phyloP scores from a whole-genome alignment of 2,329 filamentous ascomycete species.

The Aureobasidium namibiae region DNA sequence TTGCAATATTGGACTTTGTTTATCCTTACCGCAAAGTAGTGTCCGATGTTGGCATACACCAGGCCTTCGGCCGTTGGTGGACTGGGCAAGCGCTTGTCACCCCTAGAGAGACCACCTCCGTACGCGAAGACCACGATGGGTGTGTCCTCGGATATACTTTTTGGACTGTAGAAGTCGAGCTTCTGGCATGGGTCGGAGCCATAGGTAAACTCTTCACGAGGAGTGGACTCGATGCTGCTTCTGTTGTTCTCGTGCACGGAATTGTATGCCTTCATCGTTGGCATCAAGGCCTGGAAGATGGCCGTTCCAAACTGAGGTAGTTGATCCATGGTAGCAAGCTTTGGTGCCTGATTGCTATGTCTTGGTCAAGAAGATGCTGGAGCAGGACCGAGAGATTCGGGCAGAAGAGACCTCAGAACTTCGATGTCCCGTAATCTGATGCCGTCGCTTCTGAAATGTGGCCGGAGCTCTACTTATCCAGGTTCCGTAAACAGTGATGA shows the following conservation, averaged over 20 bases:
- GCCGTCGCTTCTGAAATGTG: background rate
- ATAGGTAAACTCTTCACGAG: conserved; percentile 26
- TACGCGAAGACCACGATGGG: conserved; percentile 25
- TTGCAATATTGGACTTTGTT: too few species aligned
- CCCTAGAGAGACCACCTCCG: conserved; percentile 28
- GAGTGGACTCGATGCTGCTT: conserved; percentile 19
- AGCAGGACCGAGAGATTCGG: background rate
- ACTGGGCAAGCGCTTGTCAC: conserved; percentile 24
- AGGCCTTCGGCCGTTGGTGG: conserved; percentile 20
- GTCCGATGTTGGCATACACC: conserved; percentile 31
- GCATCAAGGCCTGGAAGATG: conserved; percentile 18
- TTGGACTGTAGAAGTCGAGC: conserved; percentile 32
- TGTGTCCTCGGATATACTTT: conserved; percentile 16
- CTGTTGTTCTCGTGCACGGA: conserved; percentile 19
- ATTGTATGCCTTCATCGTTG: conserved; percentile 20
- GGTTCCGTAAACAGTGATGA: background rate
- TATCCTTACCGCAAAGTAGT: conserved; percentile 2
- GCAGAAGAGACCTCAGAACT: background rate
- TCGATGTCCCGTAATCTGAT: background rate
- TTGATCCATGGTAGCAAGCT: conserved; percentile 18
- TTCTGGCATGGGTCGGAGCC: conserved; percentile 29
- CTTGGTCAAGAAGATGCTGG: background rate
- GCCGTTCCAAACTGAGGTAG: conserved; percentile 20
- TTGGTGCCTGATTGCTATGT: too few species aligned
- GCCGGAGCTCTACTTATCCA: background rate